Percentiles rank a stretch among this genome's conserved stretches.
Evolutionary conservation across 1,284 basidiomycete genomes (phyloP).

Genomic region (Exobasidium rhododendri): DNA sequence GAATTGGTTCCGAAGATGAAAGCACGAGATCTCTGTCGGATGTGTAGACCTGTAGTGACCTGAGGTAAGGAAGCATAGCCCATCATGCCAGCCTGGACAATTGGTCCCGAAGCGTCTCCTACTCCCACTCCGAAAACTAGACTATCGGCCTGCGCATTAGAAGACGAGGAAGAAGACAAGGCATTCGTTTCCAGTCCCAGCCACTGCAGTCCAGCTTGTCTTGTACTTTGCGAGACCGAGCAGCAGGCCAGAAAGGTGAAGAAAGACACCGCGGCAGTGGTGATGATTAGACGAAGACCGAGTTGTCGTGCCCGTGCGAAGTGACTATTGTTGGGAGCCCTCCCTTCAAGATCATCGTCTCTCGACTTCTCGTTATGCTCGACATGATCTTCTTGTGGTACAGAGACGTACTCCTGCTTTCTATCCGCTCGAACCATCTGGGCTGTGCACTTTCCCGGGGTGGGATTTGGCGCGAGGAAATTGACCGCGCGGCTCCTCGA

Average conservation of each 20-base stretch:
- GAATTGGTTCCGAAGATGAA: constrained; percentile 65
- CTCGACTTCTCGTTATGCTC: neutral
- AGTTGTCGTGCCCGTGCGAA: neutral
- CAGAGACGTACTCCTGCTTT: neutral
- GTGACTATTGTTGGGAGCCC: neutral
- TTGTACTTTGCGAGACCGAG: neutral
- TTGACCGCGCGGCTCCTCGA: no score
- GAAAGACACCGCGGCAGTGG: neutral
- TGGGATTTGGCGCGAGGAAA: no score
- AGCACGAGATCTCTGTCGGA: constrained; percentile 72
- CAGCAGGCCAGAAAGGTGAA: neutral
- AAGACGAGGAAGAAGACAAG: neutral
- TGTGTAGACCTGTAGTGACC: constrained; percentile 72
- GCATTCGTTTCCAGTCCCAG: neutral
- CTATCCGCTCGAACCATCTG: neutral
- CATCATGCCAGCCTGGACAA: constrained; percentile 59
- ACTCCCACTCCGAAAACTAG: constrained; percentile 59
- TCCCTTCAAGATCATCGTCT: neutral
- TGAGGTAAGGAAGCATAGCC: constrained; percentile 71
- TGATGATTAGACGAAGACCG: neutral
- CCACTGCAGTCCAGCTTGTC: neutral
- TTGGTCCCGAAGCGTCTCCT: constrained; percentile 70
- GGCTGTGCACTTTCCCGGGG: no score
- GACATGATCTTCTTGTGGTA: constrained; percentile 2
- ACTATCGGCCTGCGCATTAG: no score